Evolutionary conservation across 768 basidiomycete species (phyloP).

Genomic region (Boletus pseudopeckii): DNA sequence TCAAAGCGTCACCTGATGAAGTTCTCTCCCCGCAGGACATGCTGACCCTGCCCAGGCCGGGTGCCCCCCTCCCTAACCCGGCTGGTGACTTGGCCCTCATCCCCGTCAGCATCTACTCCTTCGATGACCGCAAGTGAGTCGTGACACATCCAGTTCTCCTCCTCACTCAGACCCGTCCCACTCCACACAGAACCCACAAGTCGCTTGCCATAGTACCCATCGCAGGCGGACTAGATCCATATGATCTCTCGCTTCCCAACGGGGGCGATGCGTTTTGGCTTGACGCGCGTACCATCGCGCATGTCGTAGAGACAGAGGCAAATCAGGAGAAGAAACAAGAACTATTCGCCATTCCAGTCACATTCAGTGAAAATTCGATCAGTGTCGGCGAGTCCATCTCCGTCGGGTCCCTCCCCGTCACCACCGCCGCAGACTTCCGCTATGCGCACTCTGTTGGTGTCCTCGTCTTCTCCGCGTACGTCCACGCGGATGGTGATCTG

Average conservation of each 20-base stretch:
- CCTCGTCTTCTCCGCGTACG: slow-evolving; percentile 83
- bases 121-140: slow-evolving; percentile 70
- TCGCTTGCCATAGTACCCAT: slow-evolving; percentile 61
- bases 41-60: slow-evolving; percentile 65
- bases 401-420: slow-evolving; percentile 66
- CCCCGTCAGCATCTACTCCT: slow-evolving; percentile 63
- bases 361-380: slow-evolving; percentile 37
- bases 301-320: slow-evolving; percentile 52
- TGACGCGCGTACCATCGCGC: slow-evolving; percentile 62
- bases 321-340: slow-evolving; percentile 48
- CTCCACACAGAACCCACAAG: slow-evolving; percentile 59
- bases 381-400: slow-evolving; percentile 36
- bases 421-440: slow-evolving; percentile 67
- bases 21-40: slow-evolving; percentile 71
- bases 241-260: slow-evolving; percentile 58
- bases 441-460: slow-evolving; percentile 51
- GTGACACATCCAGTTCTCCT: neutral
- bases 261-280: slow-evolving; percentile 83
- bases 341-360: slow-evolving; percentile 58
- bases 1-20: slow-evolving; percentile 51
- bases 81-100: slow-evolving; percentile 68
- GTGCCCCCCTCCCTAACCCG: slow-evolving; percentile 60
- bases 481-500: slow-evolving; percentile 74
- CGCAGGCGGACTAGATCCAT: slow-evolving; percentile 44
- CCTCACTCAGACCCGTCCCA: neutral